phyloP scores from a whole-genome alignment of 23 red algal genomes.

The Gracilaria caudata region DNA sequence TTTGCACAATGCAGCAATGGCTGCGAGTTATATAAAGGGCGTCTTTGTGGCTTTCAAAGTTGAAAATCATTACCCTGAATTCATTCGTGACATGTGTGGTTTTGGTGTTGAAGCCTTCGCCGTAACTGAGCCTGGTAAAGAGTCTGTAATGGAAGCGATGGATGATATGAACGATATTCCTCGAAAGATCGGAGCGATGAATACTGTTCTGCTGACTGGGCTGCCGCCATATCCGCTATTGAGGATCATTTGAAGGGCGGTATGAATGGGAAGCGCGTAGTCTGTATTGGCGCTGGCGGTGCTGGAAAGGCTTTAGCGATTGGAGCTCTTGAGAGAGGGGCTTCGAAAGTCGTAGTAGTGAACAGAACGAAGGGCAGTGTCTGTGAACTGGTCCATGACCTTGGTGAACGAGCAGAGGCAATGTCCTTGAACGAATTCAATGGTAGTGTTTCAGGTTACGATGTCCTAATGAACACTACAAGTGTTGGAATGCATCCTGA shows the following conservation, averaged over 20 bases:
- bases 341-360: conserved; percentile 62
- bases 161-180: conserved; percentile 86
- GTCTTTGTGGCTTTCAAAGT: too few species aligned
- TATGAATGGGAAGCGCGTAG: conserved; percentile 56
- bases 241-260: conserved; percentile 38
- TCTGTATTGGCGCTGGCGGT: conserved; percentile 90
- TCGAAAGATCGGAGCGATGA: conserved; percentile 86
- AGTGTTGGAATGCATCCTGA: conserved; percentile 91
- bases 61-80: too few species aligned
- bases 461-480: conserved; percentile 97
- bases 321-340: conserved; percentile 73
- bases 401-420: conserved; percentile 38
- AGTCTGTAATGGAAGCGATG: conserved; percentile 56
- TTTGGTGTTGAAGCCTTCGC: conserved; percentile 79
- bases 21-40: too few species aligned
- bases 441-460: conserved; percentile 7
- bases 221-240: conserved; percentile 83
- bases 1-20: too few species aligned
- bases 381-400: conserved; percentile 48
- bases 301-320: conserved; percentile 86
- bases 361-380: conserved; percentile 84
- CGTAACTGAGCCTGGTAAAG: conserved; percentile 94
- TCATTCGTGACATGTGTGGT: conserved; percentile 58
- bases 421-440: conserved; percentile 51
- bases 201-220: conserved; percentile 97